Base-by-base conservation (phyloP, 345 rosid species). In the Brassica carinata region DNA sequence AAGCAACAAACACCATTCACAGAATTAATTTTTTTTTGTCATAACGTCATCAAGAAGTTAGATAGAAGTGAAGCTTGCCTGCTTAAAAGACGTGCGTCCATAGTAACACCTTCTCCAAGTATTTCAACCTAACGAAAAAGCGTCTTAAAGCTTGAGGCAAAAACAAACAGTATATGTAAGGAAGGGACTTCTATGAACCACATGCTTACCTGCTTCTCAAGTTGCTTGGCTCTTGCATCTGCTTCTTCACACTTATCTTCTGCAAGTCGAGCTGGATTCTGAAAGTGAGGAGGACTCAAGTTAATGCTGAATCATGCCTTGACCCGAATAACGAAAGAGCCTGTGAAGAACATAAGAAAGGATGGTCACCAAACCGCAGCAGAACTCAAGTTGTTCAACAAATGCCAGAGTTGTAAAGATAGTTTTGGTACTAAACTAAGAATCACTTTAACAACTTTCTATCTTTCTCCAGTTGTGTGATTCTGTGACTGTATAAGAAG, bases 181-280 rank as follows among this genome's bases (percentile, higher is more conserved):
- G 69, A 38, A 64, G 17, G 65, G 48, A 27, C 66, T 64, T 78
- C 5, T 51, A 29, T 70, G 30, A 66, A 72, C 65, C 67, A n/a
- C n/a, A n/a, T n/a, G n/a, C n/a, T n/a, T n/a, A 76, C 59, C 63
- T 17, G 18, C 13, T 63, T 67, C 88, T 94, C 97, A 77, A 92
- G 95, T 85, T 88, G 94, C 83, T 84, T 86, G 55, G 94, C 85
- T 87, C 97, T 90, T 63, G 89, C 92, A 76, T 92, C 97, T 51
- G 97, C 90, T 84, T 94, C 98, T 75, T 92, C 94, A 36, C 88
- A 87, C 79, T 86, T 90, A 81, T 90, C 96, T 83, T 92, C 98
- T 78, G 95, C 91, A 87, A 81, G 86, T 74, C 88, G 96, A 91
- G 93, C 98, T 94, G 94, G 85, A n/a, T n/a, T n/a, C n/a, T n/a